A percentile compares a stretch with the other conserved stretches of the same genome.
phyloP scores from a whole-genome alignment of 805 yeast genomes.

The Naumovozyma castellii region DNA sequence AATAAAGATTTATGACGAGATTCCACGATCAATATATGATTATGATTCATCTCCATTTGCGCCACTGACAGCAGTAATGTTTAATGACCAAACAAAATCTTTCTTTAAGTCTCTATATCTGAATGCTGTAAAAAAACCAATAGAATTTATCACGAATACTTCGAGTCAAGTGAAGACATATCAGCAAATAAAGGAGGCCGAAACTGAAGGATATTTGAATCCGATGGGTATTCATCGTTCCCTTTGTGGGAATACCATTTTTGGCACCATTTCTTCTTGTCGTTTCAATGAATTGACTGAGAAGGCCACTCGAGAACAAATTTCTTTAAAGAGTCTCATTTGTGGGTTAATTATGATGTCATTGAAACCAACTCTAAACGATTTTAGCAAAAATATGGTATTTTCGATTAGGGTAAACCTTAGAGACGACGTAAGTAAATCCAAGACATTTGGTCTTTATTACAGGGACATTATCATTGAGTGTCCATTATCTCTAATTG shows the following conservation, averaged over 20 bases:
- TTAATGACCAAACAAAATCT: conserved; percentile 22
- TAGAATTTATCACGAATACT: conserved; percentile 11
- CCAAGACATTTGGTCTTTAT: conserved; percentile 15
- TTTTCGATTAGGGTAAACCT: conserved; percentile 21
- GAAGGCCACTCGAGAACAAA: conserved; percentile 13
- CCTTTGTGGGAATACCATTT: conserved; percentile 23
- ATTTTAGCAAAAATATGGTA: conserved; percentile 12
- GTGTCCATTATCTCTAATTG: conserved; percentile 19
- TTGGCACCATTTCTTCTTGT: conserved; percentile 15
- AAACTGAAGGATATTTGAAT: conserved; percentile 3
- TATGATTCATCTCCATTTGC: conserved; percentile 19
- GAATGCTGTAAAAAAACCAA: conserved; percentile 20
- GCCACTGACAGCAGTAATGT: conserved; percentile 19
- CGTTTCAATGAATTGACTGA: conserved; percentile 12
- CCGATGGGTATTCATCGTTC: conserved; percentile 8
- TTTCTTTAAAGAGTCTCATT: conserved; percentile 20
- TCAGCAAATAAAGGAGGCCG: not conserved
- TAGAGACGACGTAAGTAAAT: conserved; percentile 10
- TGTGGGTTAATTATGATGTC: conserved; percentile 24
- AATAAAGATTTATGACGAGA: not conserved
- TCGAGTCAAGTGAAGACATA: not conserved
- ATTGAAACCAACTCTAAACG: conserved; percentile 16
- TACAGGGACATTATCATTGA: conserved; percentile 22
- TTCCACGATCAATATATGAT: conserved; percentile 23
- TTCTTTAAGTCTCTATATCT: conserved; percentile 20